Evolutionary conservation across 208 protist genomes (phyloP).

Genomic region (Polymyxa betae): DNA sequence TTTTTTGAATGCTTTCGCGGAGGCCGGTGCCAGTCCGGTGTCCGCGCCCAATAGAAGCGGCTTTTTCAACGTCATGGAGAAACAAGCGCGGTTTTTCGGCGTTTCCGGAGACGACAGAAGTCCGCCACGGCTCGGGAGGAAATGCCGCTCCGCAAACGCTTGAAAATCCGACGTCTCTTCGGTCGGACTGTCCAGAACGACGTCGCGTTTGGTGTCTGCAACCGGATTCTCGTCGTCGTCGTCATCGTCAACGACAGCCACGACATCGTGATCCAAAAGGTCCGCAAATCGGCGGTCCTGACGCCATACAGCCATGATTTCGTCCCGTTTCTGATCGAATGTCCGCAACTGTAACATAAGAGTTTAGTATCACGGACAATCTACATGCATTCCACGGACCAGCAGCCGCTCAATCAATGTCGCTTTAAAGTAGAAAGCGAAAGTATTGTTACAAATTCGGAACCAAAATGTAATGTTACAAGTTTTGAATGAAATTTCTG

Average conservation of each 20-base stretch:
- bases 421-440: too few relatives aligned
- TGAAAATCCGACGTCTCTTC: background rate
- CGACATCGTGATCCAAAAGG: background rate
- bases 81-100: background rate
- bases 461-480: too few relatives aligned
- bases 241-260: constrained; percentile 33
- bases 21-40: background rate
- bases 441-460: too few relatives aligned
- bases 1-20: constrained; percentile 16
- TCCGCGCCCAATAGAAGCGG: background rate
- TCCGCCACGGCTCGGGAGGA: background rate
- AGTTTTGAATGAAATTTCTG: too few relatives aligned
- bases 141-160: background rate
- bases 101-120: background rate
- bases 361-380: background rate
- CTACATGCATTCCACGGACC: background rate
- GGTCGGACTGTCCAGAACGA: background rate
- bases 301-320: constrained; percentile 15
- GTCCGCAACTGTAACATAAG: background rate
- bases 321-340: background rate
- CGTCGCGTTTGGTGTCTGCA: background rate
- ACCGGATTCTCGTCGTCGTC: background rate
- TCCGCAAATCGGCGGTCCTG: background rate
- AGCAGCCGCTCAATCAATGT: too few relatives aligned
- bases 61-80: background rate